A percentile compares a stretch with the other conserved stretches of the same genome.
Conservation (phyloP, 108 stramenopile species). For the Epithemia pelagica region DNA sequence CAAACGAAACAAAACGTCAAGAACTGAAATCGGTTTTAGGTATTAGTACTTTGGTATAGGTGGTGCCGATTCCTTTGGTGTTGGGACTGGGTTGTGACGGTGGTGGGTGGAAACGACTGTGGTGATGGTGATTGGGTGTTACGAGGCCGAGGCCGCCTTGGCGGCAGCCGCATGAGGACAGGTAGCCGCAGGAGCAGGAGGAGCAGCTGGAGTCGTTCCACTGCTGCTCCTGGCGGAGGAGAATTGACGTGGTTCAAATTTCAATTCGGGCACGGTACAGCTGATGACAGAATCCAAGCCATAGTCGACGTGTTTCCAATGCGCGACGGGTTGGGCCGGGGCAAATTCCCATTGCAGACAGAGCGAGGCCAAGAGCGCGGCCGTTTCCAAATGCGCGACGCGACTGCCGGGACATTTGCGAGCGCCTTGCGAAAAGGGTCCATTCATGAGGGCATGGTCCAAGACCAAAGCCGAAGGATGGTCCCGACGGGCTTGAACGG, state of each 20-base stretch:
- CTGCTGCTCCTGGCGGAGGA: too few species aligned
- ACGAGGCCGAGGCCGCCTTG: too few species aligned
- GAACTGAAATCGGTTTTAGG: too few species aligned
- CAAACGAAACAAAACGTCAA: too few species aligned
- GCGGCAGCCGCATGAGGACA: too few species aligned
- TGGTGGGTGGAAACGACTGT: too few species aligned
- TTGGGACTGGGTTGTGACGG: too few species aligned
- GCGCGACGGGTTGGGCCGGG: not conserved
- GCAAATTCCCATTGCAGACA: conserved; percentile 26
- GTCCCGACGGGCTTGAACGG: conserved; percentile 22
- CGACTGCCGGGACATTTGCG: conserved; percentile 28
- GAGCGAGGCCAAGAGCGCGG: conserved; percentile 17
- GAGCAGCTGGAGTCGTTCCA: too few species aligned
- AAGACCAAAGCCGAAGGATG: conserved; percentile 13
- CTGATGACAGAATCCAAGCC: not conserved
- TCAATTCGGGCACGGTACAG: not conserved
- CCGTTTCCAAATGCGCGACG: conserved; percentile 22
- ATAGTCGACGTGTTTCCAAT: not conserved
- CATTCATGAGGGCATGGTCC: conserved; percentile 24
- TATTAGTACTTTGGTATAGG: too few species aligned
- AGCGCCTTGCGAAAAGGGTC: conserved; percentile 34
- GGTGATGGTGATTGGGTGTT: too few species aligned
- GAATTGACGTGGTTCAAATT: not conserved
- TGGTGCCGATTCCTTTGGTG: too few species aligned
- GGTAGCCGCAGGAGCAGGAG: too few species aligned